These are phyloP conservation scores for Lizonia empirigonia DNA, from an alignment of 2,329 filamentous ascomycete species.

Conservation along the genomic window DNA sequence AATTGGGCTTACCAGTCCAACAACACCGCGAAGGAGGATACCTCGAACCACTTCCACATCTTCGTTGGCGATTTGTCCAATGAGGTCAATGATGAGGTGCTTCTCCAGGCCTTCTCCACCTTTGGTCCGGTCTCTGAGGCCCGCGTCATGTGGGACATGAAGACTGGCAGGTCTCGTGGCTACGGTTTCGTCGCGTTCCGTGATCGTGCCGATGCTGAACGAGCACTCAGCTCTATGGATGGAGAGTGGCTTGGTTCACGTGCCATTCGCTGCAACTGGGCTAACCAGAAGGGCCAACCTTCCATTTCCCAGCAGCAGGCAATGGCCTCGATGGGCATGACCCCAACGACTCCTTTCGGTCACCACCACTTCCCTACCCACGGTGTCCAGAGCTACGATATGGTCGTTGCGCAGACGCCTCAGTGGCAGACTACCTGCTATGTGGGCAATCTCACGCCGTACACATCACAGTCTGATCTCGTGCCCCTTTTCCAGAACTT, in stretches of 20 bases:
- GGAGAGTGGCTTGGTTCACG: slow-evolving; percentile 98
- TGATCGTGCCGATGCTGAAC: slow-evolving; percentile 90
- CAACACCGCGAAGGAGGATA: slow-evolving; percentile 92
- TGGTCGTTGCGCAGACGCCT: slow-evolving; percentile 93
- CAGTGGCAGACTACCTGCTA: slow-evolving; percentile 99
- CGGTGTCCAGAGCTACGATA: slow-evolving; percentile 95
- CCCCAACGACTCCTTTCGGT: slow-evolving; percentile 92
- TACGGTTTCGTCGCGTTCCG: slow-evolving; percentile 98
- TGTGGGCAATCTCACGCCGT: slow-evolving; percentile 95
- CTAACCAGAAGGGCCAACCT: slow-evolving; percentile 99
- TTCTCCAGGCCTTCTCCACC: slow-evolving; percentile 91
- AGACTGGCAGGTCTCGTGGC: slow-evolving; percentile 94
- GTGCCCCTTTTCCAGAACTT: slow-evolving; percentile 99
- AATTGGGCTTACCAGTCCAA: slow-evolving; percentile 99
- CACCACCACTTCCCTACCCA: slow-evolving; percentile 98
- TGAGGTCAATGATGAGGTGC: slow-evolving; percentile 96
- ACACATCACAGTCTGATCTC: slow-evolving; percentile 94
- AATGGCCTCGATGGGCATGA: slow-evolving; percentile 98
- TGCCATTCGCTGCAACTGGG: slow-evolving; percentile 99
- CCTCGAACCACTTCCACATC: slow-evolving; percentile 97
- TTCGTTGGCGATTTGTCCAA: slow-evolving; percentile 98
- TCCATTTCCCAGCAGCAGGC: slow-evolving; percentile 97
- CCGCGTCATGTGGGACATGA: slow-evolving; percentile 99
- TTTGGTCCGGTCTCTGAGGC: slow-evolving; percentile 97
- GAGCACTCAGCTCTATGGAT: slow-evolving; percentile 96